A percentile compares a stretch with the other conserved stretches of the same genome.
phyloP scores from a whole-genome alignment of 345 rosid species.

The Cardamine resedifolia region DNA sequence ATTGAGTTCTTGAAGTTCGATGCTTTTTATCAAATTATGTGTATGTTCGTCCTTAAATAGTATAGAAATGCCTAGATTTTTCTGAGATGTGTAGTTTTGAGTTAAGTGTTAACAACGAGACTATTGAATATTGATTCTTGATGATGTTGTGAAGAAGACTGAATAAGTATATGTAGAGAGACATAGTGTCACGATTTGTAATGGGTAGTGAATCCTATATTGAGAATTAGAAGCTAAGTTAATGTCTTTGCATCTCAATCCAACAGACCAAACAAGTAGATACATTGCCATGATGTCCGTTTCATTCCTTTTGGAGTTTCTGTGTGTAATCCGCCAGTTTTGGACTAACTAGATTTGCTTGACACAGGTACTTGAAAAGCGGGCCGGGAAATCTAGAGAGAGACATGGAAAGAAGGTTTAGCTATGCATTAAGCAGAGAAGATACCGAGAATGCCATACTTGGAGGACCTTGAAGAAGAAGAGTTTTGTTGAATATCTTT shows the following conservation, averaged over 20 bases:
- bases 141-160: constrained; percentile 1
- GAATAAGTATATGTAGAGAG: constrained; percentile 1
- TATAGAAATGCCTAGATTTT: not conserved
- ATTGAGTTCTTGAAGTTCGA: not conserved
- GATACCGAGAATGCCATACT: constrained; percentile 90
- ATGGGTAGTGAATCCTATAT: not conserved
- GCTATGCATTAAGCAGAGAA: constrained; percentile 89
- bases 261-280: not conserved
- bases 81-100: not conserved
- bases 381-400: constrained; percentile 93
- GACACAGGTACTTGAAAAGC: constrained; percentile 72
- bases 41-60: not conserved
- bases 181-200: not conserved
- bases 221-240: not conserved
- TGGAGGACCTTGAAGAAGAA: constrained; percentile 71
- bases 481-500: constrained; percentile 12
- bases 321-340: not conserved
- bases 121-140: not conserved
- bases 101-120: not conserved
- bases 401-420: constrained; percentile 93
- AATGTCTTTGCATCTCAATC: not conserved
- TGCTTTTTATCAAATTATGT: not conserved
- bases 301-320: not conserved
- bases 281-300: not conserved
- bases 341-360: not conserved